phyloP scores from a whole-genome alignment of 176 grass and related monocot genomes.

The Ensete ventricosum region DNA sequence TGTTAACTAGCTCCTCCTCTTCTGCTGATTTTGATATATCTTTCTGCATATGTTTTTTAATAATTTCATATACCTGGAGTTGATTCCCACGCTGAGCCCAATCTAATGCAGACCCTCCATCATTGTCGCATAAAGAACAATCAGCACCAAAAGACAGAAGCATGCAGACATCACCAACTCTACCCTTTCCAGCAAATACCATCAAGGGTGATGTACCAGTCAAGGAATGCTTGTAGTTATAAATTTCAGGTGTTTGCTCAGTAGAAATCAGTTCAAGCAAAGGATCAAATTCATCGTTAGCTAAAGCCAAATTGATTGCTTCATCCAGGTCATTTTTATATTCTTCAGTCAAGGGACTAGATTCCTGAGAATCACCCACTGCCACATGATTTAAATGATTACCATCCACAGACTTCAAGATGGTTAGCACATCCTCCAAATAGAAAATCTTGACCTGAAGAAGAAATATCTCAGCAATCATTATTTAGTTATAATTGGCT shows the following conservation, averaged over 20 bases:
- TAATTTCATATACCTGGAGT: conserved; percentile 47
- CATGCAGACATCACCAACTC: conserved; percentile 73
- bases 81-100: conserved; percentile 81
- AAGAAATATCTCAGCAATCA: background rate
- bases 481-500: background rate
- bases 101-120: conserved; percentile 55
- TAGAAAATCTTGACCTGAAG: conserved; percentile 80
- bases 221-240: conserved; percentile 78
- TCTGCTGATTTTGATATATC: conserved; percentile 43
- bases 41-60: conserved; percentile 63
- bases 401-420: conserved; percentile 49
- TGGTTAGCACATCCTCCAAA: conserved; percentile 91
- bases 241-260: conserved; percentile 54
- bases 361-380: conserved; percentile 25
- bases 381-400: conserved; percentile 47
- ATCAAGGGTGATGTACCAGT: conserved; percentile 85
- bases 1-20: conserved; percentile 59
- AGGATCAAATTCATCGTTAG: conserved; percentile 81
- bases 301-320: conserved; percentile 74
- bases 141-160: conserved; percentile 94
- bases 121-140: conserved; percentile 53
- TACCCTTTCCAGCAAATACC: conserved; percentile 84
- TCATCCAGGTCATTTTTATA: conserved; percentile 76
- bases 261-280: conserved; percentile 74
- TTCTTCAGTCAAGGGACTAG: conserved; percentile 44